Base-by-base conservation (phyloP, 106 monocot species). In the Agapanthus africanus region DNA sequence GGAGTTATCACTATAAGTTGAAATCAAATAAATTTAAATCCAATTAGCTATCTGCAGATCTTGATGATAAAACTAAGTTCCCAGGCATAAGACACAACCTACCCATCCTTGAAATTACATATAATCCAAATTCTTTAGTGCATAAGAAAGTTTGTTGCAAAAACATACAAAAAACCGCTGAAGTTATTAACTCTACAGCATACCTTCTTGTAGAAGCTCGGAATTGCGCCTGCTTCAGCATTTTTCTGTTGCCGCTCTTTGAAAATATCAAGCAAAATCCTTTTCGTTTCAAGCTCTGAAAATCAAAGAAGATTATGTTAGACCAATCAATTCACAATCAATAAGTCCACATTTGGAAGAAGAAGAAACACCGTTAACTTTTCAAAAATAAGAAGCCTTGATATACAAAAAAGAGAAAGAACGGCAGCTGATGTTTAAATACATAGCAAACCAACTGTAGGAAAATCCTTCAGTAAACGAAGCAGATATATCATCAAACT, bases 141-240 rank as follows among this genome's bases (percentile, higher is more conserved):
- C 34, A 61, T 61, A 18, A 19, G 15, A 59, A 28, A 18, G 5
- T 61, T 35, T 68, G 19, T 16, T 68, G 68, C n/a, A 26, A 47
- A 67, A 46, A 6, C 13, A 39, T 30, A 42, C 42, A 67, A 27
- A 67, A 32, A 65, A 64, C 64, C 37, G 57, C 32, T 56, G 11
- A 34, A 66, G 6, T 67, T 57, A 71, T 21, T 8, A 68, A 71
- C 13, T 67, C 27, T 38, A 54, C 37, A 73, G 59, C 86, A 51
- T 89, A 77, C 97, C 97, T 97, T 91, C 69, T 97, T 97, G 76
- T 97, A 97, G 68, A 97, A 97, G 63, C 80, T 85, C 26, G 97
- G 97, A 67, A 97, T 97, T 19, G 81, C 76, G 54, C 92, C 92
- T 51, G 87, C 84, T 92, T 97, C 86, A 50, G 88, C 83, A 77